phyloP scores from a whole-genome alignment of 257 asterid species.

The Gentiana macrophylla region DNA sequence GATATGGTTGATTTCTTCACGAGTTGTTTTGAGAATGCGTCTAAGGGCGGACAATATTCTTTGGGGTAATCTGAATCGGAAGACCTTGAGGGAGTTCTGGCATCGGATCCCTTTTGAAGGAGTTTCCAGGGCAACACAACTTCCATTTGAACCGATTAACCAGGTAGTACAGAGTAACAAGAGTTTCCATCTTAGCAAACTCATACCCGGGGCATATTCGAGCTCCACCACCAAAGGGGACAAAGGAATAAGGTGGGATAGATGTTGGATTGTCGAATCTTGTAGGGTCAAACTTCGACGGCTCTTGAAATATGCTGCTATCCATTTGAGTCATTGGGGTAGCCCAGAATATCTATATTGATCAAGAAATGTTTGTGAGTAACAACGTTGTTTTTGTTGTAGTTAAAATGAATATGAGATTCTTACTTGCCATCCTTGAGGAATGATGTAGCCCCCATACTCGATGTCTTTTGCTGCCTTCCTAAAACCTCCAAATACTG shows the following conservation, averaged over 20 bases:
- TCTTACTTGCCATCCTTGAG: constrained; percentile 81
- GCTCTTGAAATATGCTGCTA: constrained; percentile 36
- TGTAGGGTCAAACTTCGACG: constrained; percentile 44
- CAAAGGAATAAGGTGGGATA: constrained; percentile 48
- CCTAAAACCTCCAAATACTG: constrained; percentile 60
- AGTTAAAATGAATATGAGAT: not conserved
- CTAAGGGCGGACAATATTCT: not conserved
- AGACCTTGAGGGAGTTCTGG: constrained; percentile 58
- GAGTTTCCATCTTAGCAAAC: constrained; percentile 55
- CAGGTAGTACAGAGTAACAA: constrained; percentile 41
- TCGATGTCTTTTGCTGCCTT: constrained; percentile 44
- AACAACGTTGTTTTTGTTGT: not conserved
- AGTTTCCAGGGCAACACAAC: constrained; percentile 32
- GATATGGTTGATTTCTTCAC: not conserved
- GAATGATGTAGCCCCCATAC: constrained; percentile 49
- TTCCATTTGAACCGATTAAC: constrained; percentile 52
- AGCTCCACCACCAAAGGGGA: constrained; percentile 65
- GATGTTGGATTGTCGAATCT: constrained; percentile 38
- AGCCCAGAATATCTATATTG: constrained; percentile 47
- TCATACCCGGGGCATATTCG: constrained; percentile 80
- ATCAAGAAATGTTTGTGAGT: not conserved
- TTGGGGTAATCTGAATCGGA: constrained; percentile 35
- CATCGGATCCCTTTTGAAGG: constrained; percentile 43
- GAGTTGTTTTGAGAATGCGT: not conserved
- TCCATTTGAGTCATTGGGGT: constrained; percentile 63